These are phyloP conservation scores for Diospyros lotus DNA, from an alignment of 148 eudicot genomes.

Conservation along the genomic window DNA sequence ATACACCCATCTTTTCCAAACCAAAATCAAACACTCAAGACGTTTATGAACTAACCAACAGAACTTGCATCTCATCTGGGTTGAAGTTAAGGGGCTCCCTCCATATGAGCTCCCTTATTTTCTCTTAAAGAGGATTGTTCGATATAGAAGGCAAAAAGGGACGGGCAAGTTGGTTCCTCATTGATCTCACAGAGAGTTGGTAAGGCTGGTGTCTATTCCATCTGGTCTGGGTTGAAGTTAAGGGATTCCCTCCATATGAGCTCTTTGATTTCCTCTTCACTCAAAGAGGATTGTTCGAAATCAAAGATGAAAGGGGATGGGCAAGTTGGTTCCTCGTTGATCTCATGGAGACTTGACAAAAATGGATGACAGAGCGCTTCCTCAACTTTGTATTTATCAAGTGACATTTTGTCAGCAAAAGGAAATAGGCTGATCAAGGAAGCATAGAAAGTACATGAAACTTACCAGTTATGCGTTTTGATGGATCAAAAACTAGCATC, in stretches of 20 bases:
- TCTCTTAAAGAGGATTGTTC: constrained; percentile 81
- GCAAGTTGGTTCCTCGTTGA: constrained; percentile 92
- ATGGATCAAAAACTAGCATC: constrained; percentile 95
- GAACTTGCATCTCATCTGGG: constrained; percentile 38
- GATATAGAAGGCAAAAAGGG: constrained; percentile 75
- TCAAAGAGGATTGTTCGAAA: constrained; percentile 73
- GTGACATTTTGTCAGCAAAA: neutral
- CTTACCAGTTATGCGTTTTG: constrained; percentile 90
- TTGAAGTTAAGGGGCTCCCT: constrained; percentile 65
- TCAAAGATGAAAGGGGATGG: constrained; percentile 71
- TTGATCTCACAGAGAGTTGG: constrained; percentile 17
- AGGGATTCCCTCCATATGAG: constrained; percentile 80
- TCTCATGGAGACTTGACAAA: constrained; percentile 80
- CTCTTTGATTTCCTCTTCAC: constrained; percentile 86
- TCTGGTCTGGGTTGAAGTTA: constrained; percentile 63
- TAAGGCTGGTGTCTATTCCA: neutral
- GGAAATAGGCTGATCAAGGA: neutral
- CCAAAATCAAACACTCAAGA: neutral
- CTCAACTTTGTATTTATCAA: constrained; percentile 48
- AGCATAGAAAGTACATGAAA: neutral
- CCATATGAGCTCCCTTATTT: constrained; percentile 89
- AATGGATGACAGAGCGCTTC: constrained; percentile 94
- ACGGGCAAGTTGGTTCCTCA: constrained; percentile 81
- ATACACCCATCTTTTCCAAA: neutral
- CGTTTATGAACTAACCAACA: neutral